Conservation (phyloP, 2,329 filamentous ascomycete genomes). For the Sporothrix phasma region DNA sequence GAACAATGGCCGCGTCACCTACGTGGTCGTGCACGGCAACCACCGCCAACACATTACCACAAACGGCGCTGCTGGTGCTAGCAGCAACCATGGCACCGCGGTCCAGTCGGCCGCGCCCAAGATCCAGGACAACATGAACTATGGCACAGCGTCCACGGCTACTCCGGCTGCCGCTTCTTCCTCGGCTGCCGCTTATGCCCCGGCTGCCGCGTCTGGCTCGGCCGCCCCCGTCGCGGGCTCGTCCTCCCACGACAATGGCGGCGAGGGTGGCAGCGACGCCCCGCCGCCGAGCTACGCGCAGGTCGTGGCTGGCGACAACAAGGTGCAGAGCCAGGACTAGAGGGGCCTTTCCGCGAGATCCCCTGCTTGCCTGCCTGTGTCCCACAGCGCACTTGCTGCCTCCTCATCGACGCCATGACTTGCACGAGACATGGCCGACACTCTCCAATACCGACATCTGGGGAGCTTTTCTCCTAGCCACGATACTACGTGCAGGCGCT, state of each 20-base stretch:
- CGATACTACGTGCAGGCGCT: too few relatives aligned
- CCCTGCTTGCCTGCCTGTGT: too few relatives aligned
- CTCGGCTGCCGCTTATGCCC: too few relatives aligned
- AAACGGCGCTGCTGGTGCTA: background rate
- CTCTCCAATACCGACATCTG: too few relatives aligned
- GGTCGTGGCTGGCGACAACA: conserved; percentile 81
- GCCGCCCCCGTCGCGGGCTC: conserved; percentile 23
- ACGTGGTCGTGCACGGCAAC: conserved; percentile 58
- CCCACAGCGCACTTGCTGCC: too few relatives aligned
- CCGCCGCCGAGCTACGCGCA: conserved; percentile 82
- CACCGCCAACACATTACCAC: conserved; percentile 10
- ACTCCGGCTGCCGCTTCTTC: conserved; percentile 21
- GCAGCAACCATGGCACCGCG: background rate
- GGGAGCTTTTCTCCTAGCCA: too few relatives aligned
- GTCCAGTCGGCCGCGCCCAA: conserved; percentile 21
- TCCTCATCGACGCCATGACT: too few relatives aligned
- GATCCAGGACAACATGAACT: conserved; percentile 33
- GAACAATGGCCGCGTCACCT: conserved; percentile 50
- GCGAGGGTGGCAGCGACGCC: conserved; percentile 36
- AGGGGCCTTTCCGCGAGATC: too few relatives aligned
- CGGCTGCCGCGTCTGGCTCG: conserved; percentile 22
- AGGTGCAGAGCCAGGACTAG: conserved; percentile 64
- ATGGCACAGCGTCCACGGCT: conserved; percentile 32
- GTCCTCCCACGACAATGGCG: conserved; percentile 26
- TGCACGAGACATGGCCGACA: too few relatives aligned